Evolutionary conservation across 352 stramenopile genomes (phyloP), one percentile per base, ranked within the genome.

Genomic region (Phytophthora kernoviae): DNA sequence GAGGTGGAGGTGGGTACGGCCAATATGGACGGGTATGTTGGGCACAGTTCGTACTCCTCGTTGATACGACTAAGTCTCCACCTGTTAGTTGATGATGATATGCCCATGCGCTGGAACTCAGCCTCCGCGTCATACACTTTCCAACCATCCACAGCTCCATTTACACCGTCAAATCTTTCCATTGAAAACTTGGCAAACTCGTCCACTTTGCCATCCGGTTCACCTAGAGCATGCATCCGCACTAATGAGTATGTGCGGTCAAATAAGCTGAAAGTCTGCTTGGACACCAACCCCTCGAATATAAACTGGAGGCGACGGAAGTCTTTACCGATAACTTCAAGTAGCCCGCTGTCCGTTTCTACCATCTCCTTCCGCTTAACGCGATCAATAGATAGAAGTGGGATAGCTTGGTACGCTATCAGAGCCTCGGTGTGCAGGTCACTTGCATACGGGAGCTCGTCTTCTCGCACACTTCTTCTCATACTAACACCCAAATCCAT

Each of bases 291-390:
- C 2, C 84, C 82, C 43, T 81, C 71, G 52, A 93, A 92, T 30
- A 84, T 57, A 58, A 94, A 88, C 49, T 92, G 84, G 7, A 92
- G 58, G 32, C 81, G 84, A 4, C 86, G 84, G 40, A 93, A 90
- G 66, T 94, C 86, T 44, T 94, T 94, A 54, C 82, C 87, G 10
- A 90, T 65, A 32, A 94, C 52, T 42, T 92, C 81, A 6, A 94
- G 53, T 18, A 92, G 24, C 9, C 86, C 85, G 30, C 65, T 89
- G 48, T 94, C 84, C 0, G 68, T 88, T 62, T 94, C 86, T 18
- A 74, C 78, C 59, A 86, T 81, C 39, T 93, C 81, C 26, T 92
- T 89, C 37, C 81, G 68, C 64, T 93, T 93, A 17, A 87, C 59
- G 30, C 80, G 81, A 22, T 94, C 84, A 33, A 93, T 85, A 1